Conservation (phyloP, 352 stramenopile genomes). For the Globisporangium nagaii region DNA sequence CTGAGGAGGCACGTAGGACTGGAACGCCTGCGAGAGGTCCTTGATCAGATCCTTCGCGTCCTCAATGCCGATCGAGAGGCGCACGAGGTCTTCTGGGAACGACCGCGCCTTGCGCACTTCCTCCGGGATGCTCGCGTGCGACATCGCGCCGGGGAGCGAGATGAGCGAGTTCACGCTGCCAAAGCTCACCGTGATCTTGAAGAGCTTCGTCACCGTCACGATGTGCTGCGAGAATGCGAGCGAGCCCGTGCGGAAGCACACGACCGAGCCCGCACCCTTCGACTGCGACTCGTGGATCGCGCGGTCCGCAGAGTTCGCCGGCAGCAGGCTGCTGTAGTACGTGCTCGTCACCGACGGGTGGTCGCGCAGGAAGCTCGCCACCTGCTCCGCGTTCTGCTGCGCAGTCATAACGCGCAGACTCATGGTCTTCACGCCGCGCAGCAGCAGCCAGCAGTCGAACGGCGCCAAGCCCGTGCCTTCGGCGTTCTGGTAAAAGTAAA, state of each 20-base stretch:
- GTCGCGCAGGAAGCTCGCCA: constrained; percentile 87
- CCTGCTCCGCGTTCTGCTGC: constrained; percentile 85
- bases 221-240: constrained; percentile 87
- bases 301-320: constrained; percentile 48
- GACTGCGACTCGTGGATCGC: constrained; percentile 86
- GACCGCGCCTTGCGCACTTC: constrained; percentile 88
- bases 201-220: constrained; percentile 90
- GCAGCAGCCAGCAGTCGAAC: constrained; percentile 88
- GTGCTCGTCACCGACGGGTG: constrained; percentile 84
- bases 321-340: constrained; percentile 89
- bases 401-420: constrained; percentile 73
- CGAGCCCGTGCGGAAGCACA: constrained; percentile 87
- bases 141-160: constrained; percentile 92
- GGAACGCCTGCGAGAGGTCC: constrained; percentile 89
- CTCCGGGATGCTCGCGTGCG: constrained; percentile 91
- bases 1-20: constrained; percentile 52
- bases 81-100: constrained; percentile 93
- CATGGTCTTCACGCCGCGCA: constrained; percentile 90
- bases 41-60: constrained; percentile 92
- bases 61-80: constrained; percentile 94
- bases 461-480: constrained; percentile 84
- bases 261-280: constrained; percentile 79
- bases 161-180: constrained; percentile 92
- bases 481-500: constrained; percentile 91
- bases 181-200: constrained; percentile 94